Conservation (phyloP, 2,329 filamentous ascomycete genomes). For the Chaetothyriales sp. region DNA sequence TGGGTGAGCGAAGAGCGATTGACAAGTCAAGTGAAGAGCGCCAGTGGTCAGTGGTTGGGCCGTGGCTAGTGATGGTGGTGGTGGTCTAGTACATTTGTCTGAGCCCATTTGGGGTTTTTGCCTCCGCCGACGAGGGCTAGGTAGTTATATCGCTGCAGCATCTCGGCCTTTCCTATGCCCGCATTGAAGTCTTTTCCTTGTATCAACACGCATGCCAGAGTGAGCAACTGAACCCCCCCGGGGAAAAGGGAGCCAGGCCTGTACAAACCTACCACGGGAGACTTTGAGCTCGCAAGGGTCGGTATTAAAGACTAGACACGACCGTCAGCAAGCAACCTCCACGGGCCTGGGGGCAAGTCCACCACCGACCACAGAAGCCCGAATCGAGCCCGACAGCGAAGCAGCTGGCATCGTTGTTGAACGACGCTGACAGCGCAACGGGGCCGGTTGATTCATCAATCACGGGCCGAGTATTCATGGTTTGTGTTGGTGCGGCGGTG, state of each 20-base stretch:
- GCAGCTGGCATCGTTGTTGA: constrained; percentile 71
- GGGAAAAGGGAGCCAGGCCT: not conserved
- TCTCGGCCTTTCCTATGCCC: constrained; percentile 66
- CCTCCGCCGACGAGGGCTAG: constrained; percentile 82
- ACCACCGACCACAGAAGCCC: constrained; percentile 60
- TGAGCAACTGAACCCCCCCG: too few relatives aligned
- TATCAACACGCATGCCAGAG: not conserved
- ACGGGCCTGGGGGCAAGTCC: constrained; percentile 11
- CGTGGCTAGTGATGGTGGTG: not conserved
- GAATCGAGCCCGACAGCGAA: constrained; percentile 78
- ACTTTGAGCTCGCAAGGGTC: constrained; percentile 56
- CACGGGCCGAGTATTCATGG: constrained; percentile 77
- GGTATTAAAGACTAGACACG: constrained; percentile 50
- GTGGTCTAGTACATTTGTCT: constrained; percentile 53
- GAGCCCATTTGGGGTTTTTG: constrained; percentile 66
- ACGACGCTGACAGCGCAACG: constrained; percentile 65
- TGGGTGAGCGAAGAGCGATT: constrained; percentile 1
- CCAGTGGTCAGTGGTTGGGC: too few relatives aligned
- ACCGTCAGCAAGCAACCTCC: not conserved
- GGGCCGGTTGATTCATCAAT: constrained; percentile 64
- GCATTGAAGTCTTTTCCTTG: constrained; percentile 52
- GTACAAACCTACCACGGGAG: constrained; percentile 38
- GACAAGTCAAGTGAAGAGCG: too few relatives aligned
- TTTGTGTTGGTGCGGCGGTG: constrained; percentile 1
- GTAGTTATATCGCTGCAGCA: constrained; percentile 77